These are phyloP conservation scores for Leccinum fibrillosum DNA, from an alignment of 768 basidiomycete genomes.

Conservation along the genomic window DNA sequence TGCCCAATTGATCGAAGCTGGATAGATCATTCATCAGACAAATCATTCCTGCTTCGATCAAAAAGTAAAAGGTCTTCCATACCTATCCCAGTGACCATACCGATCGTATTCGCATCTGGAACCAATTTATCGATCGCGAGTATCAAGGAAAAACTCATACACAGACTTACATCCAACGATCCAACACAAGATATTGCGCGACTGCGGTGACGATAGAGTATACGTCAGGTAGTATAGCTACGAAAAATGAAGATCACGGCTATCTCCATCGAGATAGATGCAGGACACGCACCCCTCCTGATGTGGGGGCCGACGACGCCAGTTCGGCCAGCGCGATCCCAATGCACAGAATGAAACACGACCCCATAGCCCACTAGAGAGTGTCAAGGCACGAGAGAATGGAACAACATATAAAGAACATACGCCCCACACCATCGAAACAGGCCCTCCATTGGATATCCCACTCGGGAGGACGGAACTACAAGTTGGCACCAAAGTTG, in stretches of 20 bases:
- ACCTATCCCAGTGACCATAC: too few species aligned
- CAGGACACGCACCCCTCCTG: constrained; percentile 31
- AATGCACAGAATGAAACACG: constrained; percentile 34
- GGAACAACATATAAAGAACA: constrained; percentile 2
- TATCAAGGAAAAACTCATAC: not conserved
- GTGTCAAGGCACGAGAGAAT: not conserved
- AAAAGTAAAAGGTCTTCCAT: not conserved
- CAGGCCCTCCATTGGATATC: constrained; percentile 46
- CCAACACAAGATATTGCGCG: constrained; percentile 63
- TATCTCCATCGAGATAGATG: not conserved
- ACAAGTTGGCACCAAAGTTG: not conserved
- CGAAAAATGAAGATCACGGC: not conserved
- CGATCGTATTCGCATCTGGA: too few species aligned
- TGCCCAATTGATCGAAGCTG: constrained; percentile 60
- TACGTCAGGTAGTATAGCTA: constrained; percentile 67
- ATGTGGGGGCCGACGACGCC: constrained; percentile 37
- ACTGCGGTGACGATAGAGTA: constrained; percentile 48
- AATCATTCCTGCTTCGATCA: not conserved
- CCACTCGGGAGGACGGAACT: constrained; percentile 44
- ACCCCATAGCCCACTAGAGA: constrained; percentile 34
- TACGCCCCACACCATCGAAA: constrained; percentile 43
- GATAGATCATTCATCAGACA: constrained; percentile 35
- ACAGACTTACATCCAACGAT: constrained; percentile 55
- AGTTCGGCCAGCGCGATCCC: constrained; percentile 38
- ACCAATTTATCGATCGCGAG: not conserved